Evolutionary conservation across 495 filamentous ascomycete genomes (phyloP).

Genomic region (Lineolata rhizophorae): DNA sequence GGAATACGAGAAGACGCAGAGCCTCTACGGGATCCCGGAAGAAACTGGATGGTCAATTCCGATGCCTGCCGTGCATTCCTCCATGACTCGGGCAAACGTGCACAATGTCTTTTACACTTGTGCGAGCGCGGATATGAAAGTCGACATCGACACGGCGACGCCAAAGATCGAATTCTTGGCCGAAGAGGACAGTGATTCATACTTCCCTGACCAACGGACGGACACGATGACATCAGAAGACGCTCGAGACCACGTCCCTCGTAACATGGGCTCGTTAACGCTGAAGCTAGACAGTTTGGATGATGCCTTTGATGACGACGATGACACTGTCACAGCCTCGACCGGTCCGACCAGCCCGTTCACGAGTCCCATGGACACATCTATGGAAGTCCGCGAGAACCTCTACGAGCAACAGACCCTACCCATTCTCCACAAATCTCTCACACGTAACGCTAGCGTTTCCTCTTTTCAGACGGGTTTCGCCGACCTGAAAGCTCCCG

Average conservation of each 20-base stretch:
- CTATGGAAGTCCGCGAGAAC: slow-evolving; percentile 54
- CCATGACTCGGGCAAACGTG: slow-evolving; percentile 71
- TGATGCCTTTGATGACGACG: slow-evolving; percentile 71
- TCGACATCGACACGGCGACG: slow-evolving; percentile 30
- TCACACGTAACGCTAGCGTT: slow-evolving; percentile 44
- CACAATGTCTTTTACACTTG: slow-evolving; percentile 92
- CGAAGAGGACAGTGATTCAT: slow-evolving; percentile 69
- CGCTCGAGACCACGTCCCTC: slow-evolving; percentile 42
- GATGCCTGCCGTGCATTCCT: slow-evolving; percentile 71
- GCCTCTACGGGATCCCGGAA: slow-evolving; percentile 90
- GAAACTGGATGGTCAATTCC: slow-evolving; percentile 93
- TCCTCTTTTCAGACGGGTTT: slow-evolving; percentile 81
- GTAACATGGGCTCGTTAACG: slow-evolving; percentile 70
- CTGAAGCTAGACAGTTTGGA: slow-evolving; percentile 83
- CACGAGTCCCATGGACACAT: background rate
- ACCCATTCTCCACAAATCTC: slow-evolving; percentile 70
- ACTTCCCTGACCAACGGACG: slow-evolving; percentile 30
- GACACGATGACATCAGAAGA: slow-evolving; percentile 64
- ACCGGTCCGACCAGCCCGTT: slow-evolving; percentile 26
- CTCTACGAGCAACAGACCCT: slow-evolving; percentile 88
- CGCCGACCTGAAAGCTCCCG: slow-evolving; percentile 40
- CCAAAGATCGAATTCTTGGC: slow-evolving; percentile 75
- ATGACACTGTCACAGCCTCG: slow-evolving; percentile 20
- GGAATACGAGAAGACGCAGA: slow-evolving; percentile 83
- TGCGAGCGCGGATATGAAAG: slow-evolving; percentile 30